Evolutionary conservation across 805 yeast species (phyloP).

Genomic region (Starmerella tilneyi): DNA sequence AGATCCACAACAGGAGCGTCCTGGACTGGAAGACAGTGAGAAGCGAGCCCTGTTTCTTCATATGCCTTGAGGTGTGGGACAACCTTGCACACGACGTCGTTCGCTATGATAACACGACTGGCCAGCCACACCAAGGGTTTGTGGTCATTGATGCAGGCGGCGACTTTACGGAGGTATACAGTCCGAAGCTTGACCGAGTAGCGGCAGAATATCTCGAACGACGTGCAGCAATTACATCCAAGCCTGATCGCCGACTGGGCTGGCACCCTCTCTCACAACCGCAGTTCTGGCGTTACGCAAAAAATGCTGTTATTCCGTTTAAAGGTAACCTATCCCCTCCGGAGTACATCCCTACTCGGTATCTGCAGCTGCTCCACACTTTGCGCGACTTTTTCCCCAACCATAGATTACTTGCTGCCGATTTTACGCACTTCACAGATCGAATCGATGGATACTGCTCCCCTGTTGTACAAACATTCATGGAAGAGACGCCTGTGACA

Average conservation of each 20-base stretch:
- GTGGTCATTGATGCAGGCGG: slow-evolving; percentile 63
- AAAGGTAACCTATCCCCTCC: slow-evolving; percentile 57
- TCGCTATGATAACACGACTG: slow-evolving; percentile 57
- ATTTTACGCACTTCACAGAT: slow-evolving; percentile 43
- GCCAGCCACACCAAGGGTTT: slow-evolving; percentile 65
- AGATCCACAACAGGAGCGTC: slow-evolving; percentile 62
- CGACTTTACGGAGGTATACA: slow-evolving; percentile 63
- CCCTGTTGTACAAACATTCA: slow-evolving; percentile 72
- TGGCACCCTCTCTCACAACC: slow-evolving; percentile 56
- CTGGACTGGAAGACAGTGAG: slow-evolving; percentile 59
- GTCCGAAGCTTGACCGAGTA: slow-evolving; percentile 50
- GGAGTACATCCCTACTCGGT: slow-evolving; percentile 73
- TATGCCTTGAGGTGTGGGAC: slow-evolving; percentile 76
- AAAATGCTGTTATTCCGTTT: slow-evolving; percentile 51
- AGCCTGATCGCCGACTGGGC: slow-evolving; percentile 30
- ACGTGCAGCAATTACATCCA: slow-evolving; percentile 34
- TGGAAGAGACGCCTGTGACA: slow-evolving; percentile 56
- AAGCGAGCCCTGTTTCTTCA: slow-evolving; percentile 58
- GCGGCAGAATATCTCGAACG: slow-evolving; percentile 42
- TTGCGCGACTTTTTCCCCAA: slow-evolving; percentile 59
- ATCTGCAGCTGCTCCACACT: slow-evolving; percentile 53
- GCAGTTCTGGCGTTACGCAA: slow-evolving; percentile 34
- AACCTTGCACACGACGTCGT: slow-evolving; percentile 75
- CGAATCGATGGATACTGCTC: slow-evolving; percentile 47
- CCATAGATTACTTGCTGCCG: slow-evolving; percentile 64